Evolutionary conservation across 495 filamentous ascomycete genomes (phyloP).

Genomic region (Chaetomium tenue): DNA sequence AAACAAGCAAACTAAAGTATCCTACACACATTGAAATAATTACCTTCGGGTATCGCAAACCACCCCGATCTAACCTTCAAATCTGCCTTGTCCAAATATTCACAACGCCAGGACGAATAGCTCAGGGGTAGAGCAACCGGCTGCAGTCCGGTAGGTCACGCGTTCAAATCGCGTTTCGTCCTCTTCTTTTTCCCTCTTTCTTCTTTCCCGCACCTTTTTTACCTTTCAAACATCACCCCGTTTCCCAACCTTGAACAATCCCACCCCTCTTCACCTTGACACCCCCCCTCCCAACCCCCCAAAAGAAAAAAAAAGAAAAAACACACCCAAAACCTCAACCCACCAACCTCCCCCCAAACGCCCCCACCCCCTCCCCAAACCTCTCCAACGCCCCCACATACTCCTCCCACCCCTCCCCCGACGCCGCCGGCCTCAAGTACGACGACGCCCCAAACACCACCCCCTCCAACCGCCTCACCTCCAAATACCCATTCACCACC

Average conservation of each 20-base stretch:
- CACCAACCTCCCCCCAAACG: slow-evolving; percentile 2
- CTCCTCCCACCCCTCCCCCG: neutral
- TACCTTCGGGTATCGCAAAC: neutral
- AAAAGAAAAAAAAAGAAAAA: too few relatives aligned
- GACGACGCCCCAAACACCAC: neutral
- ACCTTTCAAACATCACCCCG: too few relatives aligned
- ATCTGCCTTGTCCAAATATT: neutral
- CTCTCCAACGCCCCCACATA: neutral
- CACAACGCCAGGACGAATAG: slow-evolving; percentile 13
- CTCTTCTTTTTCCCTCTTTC: neutral
- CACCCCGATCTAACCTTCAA: neutral
- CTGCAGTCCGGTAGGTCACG: slow-evolving; percentile 25
- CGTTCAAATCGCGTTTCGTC: slow-evolving; percentile 25
- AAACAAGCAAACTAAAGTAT: neutral
- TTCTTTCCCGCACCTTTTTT: neutral
- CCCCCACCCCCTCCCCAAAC: slow-evolving; percentile 1
- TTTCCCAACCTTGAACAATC: too few relatives aligned
- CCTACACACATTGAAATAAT: neutral
- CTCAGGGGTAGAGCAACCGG: slow-evolving; percentile 25
- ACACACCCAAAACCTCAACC: neutral
- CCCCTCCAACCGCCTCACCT: neutral
- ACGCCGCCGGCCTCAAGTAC: too few relatives aligned
- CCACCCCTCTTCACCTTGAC: neutral
- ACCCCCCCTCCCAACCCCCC: too few relatives aligned
- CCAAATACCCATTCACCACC: neutral